phyloP scores from a whole-genome alignment of 495 filamentous ascomycete species.

The Trichoderma erinaceum region DNA sequence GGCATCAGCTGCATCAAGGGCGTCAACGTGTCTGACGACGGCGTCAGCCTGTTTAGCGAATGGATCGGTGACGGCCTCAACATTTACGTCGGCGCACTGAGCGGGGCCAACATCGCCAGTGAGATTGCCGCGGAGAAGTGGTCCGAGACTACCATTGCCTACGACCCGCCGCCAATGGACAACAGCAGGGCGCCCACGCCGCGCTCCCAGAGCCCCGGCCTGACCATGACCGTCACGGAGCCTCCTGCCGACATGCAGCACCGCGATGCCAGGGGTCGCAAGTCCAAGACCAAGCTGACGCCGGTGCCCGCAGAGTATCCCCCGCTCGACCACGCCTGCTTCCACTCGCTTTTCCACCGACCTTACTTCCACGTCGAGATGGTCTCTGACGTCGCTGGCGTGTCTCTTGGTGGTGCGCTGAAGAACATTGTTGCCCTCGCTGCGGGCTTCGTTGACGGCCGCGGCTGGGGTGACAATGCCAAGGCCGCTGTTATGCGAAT shows the following conservation, averaged over 20 bases:
- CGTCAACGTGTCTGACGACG: slow-evolving; percentile 77
- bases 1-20: slow-evolving; percentile 98
- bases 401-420: slow-evolving; percentile 88
- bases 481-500: slow-evolving; percentile 97
- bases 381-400: slow-evolving; percentile 87
- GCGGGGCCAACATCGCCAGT: slow-evolving; percentile 92
- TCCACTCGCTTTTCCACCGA: slow-evolving; percentile 85
- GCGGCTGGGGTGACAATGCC: slow-evolving; percentile 96
- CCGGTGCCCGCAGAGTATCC: slow-evolving; percentile 75
- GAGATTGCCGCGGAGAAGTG: slow-evolving; percentile 94
- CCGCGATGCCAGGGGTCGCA: slow-evolving; percentile 55
- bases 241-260: slow-evolving; percentile 40
- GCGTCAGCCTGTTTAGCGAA: slow-evolving; percentile 86
- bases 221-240: slow-evolving; percentile 43
- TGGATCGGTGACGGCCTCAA: slow-evolving; percentile 81
- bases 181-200: slow-evolving; percentile 68
- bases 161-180: slow-evolving; percentile 80
- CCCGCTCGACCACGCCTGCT: slow-evolving; percentile 67
- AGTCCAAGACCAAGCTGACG: slow-evolving; percentile 59
- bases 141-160: slow-evolving; percentile 94
- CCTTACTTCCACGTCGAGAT: slow-evolving; percentile 97
- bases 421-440: slow-evolving; percentile 97
- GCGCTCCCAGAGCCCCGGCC: slow-evolving; percentile 46
- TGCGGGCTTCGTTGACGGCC: slow-evolving; percentile 89
- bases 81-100: slow-evolving; percentile 96